Evolutionary conservation across 2,329 filamentous ascomycete species (phyloP).

Genomic region (Cercospora janseana): DNA sequence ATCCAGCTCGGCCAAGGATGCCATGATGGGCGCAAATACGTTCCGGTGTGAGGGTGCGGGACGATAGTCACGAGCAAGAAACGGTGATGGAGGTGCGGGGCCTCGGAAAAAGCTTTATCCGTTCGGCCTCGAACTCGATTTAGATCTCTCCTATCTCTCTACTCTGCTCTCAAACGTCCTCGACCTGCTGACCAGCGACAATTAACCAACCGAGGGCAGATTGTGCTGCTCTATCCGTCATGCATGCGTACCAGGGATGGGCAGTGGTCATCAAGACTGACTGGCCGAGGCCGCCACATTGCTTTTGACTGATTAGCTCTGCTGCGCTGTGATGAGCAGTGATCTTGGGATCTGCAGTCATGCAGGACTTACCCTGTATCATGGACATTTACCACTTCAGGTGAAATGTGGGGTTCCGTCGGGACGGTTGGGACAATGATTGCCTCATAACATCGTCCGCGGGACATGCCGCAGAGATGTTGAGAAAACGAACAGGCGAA

Average conservation of each 20-base stretch:
- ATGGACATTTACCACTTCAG: too few species aligned
- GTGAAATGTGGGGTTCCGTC: too few species aligned
- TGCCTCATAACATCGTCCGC: too few species aligned
- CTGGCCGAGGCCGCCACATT: too few species aligned
- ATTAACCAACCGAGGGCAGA: background rate
- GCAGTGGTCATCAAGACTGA: too few species aligned
- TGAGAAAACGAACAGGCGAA: background rate
- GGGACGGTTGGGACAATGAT: too few species aligned
- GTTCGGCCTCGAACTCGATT: background rate
- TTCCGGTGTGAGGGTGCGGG: background rate
- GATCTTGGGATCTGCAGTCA: background rate
- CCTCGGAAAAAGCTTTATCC: background rate
- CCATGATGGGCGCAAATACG: constrained; percentile 5
- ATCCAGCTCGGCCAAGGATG: constrained; percentile 21
- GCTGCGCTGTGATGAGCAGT: too few species aligned
- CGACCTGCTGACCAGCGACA: constrained; percentile 1
- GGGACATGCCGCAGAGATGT: background rate
- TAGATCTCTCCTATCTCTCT: background rate
- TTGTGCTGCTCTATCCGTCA: background rate
- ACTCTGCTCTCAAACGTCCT: background rate
- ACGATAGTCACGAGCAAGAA: background rate
- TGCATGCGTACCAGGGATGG: background rate
- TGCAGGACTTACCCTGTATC: background rate
- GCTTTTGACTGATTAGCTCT: too few species aligned
- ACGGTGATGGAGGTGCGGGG: background rate